These are phyloP conservation scores for Sugiyamaella marilandica DNA, from an alignment of 805 yeast species.

Conservation along the genomic window DNA sequence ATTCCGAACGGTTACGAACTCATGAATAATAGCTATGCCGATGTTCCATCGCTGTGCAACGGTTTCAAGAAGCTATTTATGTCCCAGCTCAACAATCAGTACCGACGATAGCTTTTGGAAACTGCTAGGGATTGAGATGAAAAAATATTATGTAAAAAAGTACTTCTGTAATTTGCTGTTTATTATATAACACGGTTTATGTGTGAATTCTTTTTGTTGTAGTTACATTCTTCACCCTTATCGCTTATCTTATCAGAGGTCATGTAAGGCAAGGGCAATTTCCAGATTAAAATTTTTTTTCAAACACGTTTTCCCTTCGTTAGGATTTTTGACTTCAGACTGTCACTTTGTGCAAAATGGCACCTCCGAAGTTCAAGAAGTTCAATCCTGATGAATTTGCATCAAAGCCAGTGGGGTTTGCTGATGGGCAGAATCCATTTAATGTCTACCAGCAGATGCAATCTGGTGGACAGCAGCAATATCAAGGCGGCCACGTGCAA, in stretches of 20 bases:
- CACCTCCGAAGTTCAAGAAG: constrained; percentile 1
- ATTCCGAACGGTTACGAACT: constrained; percentile 81
- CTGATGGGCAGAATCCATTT: background rate
- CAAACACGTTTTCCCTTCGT: background rate
- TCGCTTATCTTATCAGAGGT: background rate
- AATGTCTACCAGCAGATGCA: background rate
- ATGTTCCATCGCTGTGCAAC: constrained; percentile 80
- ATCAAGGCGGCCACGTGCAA: too few species aligned
- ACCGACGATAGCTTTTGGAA: background rate
- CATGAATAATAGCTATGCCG: constrained; percentile 79
- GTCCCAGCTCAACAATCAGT: constrained; percentile 2
- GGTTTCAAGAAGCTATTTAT: constrained; percentile 73
- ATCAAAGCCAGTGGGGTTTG: background rate
- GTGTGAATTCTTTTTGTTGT: background rate
- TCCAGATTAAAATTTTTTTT: background rate
- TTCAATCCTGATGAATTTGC: background rate
- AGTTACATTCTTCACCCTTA: background rate
- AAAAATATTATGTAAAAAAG: background rate
- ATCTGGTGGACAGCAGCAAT: background rate
- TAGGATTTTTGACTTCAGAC: background rate
- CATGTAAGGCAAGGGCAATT: background rate
- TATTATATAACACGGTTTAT: background rate
- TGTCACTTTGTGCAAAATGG: background rate
- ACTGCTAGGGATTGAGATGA: background rate
- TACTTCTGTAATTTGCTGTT: background rate